Percentiles rank a stretch among this genome's conserved stretches.
These are phyloP conservation scores for Helotiales sp. DNA, from an alignment of 2,329 filamentous ascomycete genomes.

Conservation along the genomic window DNA sequence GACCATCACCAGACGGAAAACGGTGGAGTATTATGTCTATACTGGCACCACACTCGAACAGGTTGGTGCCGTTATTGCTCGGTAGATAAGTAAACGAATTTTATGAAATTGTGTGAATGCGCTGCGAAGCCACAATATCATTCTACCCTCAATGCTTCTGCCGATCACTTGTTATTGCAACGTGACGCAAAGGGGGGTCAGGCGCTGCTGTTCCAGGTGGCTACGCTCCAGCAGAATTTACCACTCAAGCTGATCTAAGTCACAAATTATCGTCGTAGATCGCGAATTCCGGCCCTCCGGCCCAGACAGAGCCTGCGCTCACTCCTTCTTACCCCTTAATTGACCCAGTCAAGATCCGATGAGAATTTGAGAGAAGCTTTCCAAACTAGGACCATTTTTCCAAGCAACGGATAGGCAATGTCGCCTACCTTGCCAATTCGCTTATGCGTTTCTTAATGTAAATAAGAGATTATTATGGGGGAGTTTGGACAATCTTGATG, in stretches of 20 bases:
- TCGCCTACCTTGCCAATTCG: neutral
- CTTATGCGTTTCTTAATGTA: neutral
- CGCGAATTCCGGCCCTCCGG: no score
- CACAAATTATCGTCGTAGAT: no score
- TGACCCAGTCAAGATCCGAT: no score
- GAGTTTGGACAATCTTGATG: neutral
- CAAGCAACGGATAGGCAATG: neutral
- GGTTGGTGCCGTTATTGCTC: slow-evolving; percentile 19
- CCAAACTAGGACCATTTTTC: neutral
- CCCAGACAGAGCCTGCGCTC: no score
- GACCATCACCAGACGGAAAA: slow-evolving; percentile 13
- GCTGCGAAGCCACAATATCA: no score
- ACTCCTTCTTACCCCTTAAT: no score
- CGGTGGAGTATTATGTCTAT: slow-evolving; percentile 20
- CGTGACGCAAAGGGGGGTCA: no score
- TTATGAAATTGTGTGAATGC: neutral
- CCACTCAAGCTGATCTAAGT: no score
- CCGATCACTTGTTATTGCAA: no score
- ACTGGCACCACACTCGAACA: slow-evolving; percentile 18
- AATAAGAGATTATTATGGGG: neutral
- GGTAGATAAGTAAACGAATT: neutral
- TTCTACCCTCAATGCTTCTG: no score
- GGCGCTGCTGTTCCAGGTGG: no score
- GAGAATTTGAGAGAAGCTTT: neutral
- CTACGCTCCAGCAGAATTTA: no score